Evolutionary conservation across 257 asterid species (phyloP), one percentile per base, ranked within the genome.

Genomic region (Thymus quinquecostatus): DNA sequence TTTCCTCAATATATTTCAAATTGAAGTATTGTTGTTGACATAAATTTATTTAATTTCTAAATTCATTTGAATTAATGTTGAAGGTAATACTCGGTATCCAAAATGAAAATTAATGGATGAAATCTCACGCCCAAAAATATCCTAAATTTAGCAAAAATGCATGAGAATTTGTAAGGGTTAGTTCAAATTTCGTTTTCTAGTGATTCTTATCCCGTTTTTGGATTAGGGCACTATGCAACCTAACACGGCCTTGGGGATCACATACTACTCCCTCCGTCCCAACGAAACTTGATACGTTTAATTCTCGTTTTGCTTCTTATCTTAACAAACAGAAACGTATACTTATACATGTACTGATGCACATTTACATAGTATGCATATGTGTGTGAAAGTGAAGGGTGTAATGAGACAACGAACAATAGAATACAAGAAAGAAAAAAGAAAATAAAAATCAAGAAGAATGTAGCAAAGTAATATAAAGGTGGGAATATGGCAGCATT

Each of bases 161-260:
- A 53, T 54, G 49, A 8, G n/a, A 63, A 53, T 75, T 43, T 62
- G 8, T 57, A 44, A 43, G 9, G 45, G 70, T 55, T 63, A 3
- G 79, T 78, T 78, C 69, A 57, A 49, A 73, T 57, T 60, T 78
- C 74, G n/a, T 68, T 72, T 72, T 60, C 71, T 38, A 43, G 75
- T 66, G 73, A 6, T 13, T 60, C 62, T 71, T 48, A 60, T 71
- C 60, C 6, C 32, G 65, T 53, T 53, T 34, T 59, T 7, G 14
- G 10, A 33, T 34, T 33, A n/a, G 9, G 28, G 8, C 7, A 6
- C 57, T 2, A 14, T 51, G 4, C 28, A 50, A 50, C 6, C 4
- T 7, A 4, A 38, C 8, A 38, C 4, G 4, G 41, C 41, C 21
- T 21, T 21, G 21, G 21, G 21, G 21, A 21, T 21, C 21, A 21